A percentile compares a stretch with the other conserved stretches of the same genome.
These are phyloP conservation scores for Lodderomyces pseudojiufengensis DNA, from an alignment of 1,139 yeast genomes.

Conservation along the genomic window DNA sequence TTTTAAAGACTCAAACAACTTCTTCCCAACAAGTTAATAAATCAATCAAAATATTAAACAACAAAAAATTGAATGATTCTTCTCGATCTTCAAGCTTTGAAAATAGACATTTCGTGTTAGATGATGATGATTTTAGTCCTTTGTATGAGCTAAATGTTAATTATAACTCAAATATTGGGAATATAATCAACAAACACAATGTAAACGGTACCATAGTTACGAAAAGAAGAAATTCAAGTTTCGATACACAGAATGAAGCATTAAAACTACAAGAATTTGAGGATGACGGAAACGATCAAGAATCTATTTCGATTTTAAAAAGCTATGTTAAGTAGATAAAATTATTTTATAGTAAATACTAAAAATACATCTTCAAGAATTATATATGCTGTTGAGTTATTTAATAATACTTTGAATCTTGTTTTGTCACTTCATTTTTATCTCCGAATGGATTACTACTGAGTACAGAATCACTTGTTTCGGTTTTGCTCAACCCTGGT, in stretches of 20 bases:
- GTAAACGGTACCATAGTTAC: conserved; percentile 13
- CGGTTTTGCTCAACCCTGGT: conserved; percentile 16
- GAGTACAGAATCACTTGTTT: conserved; percentile 29
- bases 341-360: too few relatives aligned
- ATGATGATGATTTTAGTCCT: conserved; percentile 12
- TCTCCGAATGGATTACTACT: conserved; percentile 69
- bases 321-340: conserved; percentile 6
- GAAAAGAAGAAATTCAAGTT: conserved; percentile 1
- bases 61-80: not conserved
- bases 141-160: conserved; percentile 14
- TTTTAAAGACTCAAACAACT: conserved; percentile 25
- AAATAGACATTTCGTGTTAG: not conserved
- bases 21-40: not conserved
- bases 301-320: conserved; percentile 9
- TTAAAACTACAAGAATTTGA: too few relatives aligned
- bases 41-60: not conserved
- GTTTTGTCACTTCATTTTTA: conserved; percentile 39
- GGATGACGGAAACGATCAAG: conserved; percentile 2
- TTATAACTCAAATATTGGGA: conserved; percentile 12
- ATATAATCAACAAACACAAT: conserved; percentile 9
- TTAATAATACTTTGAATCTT: conserved; percentile 19
- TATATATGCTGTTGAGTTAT: too few relatives aligned
- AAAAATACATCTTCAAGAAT: too few relatives aligned
- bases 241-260: too few relatives aligned
- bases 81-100: not conserved